A percentile compares a stretch with the other conserved stretches of the same genome.
Conservation (phyloP, 2,329 filamentous ascomycete genomes). For the Polytolypa hystricis region DNA sequence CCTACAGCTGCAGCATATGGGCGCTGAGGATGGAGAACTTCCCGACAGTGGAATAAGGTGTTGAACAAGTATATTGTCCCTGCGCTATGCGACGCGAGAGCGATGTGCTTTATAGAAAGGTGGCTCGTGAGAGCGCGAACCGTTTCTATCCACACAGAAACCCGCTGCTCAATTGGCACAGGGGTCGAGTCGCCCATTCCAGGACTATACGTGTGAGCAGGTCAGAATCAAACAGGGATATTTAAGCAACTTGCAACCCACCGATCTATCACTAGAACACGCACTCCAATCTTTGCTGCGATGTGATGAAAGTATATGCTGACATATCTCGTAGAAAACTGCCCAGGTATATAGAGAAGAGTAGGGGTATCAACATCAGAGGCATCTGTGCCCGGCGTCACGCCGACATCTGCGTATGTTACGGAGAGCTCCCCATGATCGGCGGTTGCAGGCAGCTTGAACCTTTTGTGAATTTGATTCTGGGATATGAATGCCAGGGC, state of each 20-base stretch:
- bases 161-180: conserved; percentile 25
- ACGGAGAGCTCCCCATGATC: background rate
- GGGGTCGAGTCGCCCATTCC: conserved; percentile 35
- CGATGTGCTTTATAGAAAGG: conserved; percentile 28
- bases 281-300: background rate
- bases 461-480: background rate
- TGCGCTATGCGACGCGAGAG: conserved; percentile 30
- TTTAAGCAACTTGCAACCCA: too few relatives aligned
- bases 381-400: background rate
- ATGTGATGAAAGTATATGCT: background rate
- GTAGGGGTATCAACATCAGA: background rate
- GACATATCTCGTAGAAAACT: background rate
- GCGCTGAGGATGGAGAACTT: conserved; percentile 22
- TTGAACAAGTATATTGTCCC: conserved; percentile 36
- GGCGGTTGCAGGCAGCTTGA: background rate
- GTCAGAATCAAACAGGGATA: background rate
- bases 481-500: background rate
- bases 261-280: background rate
- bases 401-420: background rate
- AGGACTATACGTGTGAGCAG: conserved; percentile 20
- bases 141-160: conserved; percentile 31
- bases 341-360: background rate
- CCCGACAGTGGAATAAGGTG: conserved; percentile 23
- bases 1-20: conserved; percentile 18
- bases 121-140: conserved; percentile 28